Evolutionary conservation across 441 rosid genomes (phyloP).

Genomic region (Croton setiger): DNA sequence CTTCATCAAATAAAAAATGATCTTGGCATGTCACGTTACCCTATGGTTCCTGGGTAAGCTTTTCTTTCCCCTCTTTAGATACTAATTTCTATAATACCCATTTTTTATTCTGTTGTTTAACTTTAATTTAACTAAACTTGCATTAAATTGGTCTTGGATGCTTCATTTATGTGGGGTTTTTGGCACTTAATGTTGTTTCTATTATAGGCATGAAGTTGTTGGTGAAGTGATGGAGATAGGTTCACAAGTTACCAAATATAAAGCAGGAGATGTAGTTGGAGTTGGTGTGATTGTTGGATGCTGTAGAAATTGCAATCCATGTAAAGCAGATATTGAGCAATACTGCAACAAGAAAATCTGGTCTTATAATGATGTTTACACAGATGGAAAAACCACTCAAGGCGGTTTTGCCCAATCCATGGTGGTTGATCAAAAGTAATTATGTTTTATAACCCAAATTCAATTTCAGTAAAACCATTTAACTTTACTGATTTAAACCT

Average conservation of each 20-base stretch:
- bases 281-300: slow-evolving; percentile 67
- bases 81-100: no score
- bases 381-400: slow-evolving; percentile 58
- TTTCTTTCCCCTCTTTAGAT: not conserved
- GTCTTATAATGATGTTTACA: slow-evolving; percentile 51
- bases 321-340: slow-evolving; percentile 65
- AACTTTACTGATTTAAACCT: not conserved
- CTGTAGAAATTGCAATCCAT: slow-evolving; percentile 67
- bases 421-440: slow-evolving; percentile 56
- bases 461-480: not conserved
- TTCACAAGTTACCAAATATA: slow-evolving; percentile 26
- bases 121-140: no score
- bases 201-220: slow-evolving; percentile 34
- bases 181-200: not conserved
- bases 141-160: not conserved
- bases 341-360: slow-evolving; percentile 56
- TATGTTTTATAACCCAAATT: not conserved
- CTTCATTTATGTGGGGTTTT: not conserved
- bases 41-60: slow-evolving; percentile 83
- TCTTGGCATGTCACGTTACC: slow-evolving; percentile 69
- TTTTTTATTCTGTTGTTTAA: no score
- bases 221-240: slow-evolving; percentile 35
- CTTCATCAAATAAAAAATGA: slow-evolving; percentile 59
- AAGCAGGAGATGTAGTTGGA: slow-evolving; percentile 54
- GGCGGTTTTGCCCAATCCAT: slow-evolving; percentile 79